Percentiles rank a stretch among this genome's conserved stretches.
Conservation (phyloP, 352 stramenopile genomes). For the Pythium rishiriense region DNA sequence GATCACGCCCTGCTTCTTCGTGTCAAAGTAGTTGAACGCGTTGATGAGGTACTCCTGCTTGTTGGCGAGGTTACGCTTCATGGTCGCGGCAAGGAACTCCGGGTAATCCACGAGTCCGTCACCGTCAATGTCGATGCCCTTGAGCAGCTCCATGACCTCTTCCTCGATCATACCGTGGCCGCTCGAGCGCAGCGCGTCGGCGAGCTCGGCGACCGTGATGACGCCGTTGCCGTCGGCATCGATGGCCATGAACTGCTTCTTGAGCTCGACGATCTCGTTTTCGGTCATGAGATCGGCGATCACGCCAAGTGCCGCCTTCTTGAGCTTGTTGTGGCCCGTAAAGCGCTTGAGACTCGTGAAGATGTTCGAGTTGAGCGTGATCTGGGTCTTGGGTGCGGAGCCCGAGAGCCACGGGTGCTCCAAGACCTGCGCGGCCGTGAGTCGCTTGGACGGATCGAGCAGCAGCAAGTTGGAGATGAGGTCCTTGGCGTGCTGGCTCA, state of each 20-base stretch:
- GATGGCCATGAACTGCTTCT: constrained; percentile 88
- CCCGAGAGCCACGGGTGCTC: constrained; percentile 85
- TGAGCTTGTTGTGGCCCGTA: constrained; percentile 89
- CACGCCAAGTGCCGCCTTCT: constrained; percentile 86
- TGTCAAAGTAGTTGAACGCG: constrained; percentile 92
- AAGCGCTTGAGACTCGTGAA: constrained; percentile 87
- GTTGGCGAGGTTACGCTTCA: constrained; percentile 88
- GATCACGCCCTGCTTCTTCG: constrained; percentile 83
- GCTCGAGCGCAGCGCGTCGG: constrained; percentile 73
- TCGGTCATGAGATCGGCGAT: constrained; percentile 87
- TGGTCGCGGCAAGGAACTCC: constrained; percentile 90
- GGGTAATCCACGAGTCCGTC: constrained; percentile 88
- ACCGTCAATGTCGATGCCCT: constrained; percentile 90
- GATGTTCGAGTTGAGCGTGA: constrained; percentile 82
- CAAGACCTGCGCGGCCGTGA: constrained; percentile 91
- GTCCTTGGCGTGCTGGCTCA: constrained; percentile 92
- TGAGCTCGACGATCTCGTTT: constrained; percentile 80
- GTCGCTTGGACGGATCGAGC: constrained; percentile 88
- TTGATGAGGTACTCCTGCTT: constrained; percentile 88
- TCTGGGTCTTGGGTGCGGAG: constrained; percentile 67
- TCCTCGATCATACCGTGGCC: constrained; percentile 89
- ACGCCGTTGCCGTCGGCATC: constrained; percentile 86
- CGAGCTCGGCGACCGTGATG: constrained; percentile 89
- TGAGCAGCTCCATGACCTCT: constrained; percentile 85
- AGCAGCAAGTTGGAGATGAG: constrained; percentile 94